Base-by-base conservation (phyloP, 805 yeast genomes). In the Geotrichum ghanense region DNA sequence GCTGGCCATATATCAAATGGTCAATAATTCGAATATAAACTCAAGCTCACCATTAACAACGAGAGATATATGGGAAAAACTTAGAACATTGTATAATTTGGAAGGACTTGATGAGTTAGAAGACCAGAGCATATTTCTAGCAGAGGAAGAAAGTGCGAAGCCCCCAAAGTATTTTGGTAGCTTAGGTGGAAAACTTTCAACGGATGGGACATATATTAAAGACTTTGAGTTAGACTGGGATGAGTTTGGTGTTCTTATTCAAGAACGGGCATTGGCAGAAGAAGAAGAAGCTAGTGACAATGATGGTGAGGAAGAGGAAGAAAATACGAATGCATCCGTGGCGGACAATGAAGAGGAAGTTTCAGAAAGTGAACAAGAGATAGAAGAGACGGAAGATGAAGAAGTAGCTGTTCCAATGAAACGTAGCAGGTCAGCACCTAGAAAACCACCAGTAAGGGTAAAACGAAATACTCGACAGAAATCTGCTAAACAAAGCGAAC, bases 61-160 rank as follows among this genome's bases (percentile, higher is more conserved):
- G 0, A 56, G 57, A 2, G 81, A 81, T 40, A 67, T 83, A 2
- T 76, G 83, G 81, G 70, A 64, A 22, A 79, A 76, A 56, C 67
- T 85, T 22, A 63, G 55, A 1, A 63, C 63, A 26, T 62, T 74
- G 31, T 85, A 81, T 57, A 72, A 83, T 54, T 62, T 83, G 44
- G 67, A 71, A 4, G 75, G 74, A 21, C 64, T 81, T 7, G 87
- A 81, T 50, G 72, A 68, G 22, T 51, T 79, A 20, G 87, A 59
- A 41, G 55, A 52, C 10, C 49, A 39, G 12, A 54, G 49, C 9
- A 49, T 43, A 16, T 47, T 16, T 21, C 21, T n/a, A n/a, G 42
- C 42, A 6, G 42, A 37, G 20, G 48, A 40, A 34, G 41, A 42
- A 46, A 44, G 43, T 34, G 47, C 21, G 35, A 42, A 24, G 16